Evolutionary conservation across 2,329 filamentous ascomycete genomes (phyloP), one percentile per base, ranked within the genome.

Genomic region (Talaromyces sp.): DNA sequence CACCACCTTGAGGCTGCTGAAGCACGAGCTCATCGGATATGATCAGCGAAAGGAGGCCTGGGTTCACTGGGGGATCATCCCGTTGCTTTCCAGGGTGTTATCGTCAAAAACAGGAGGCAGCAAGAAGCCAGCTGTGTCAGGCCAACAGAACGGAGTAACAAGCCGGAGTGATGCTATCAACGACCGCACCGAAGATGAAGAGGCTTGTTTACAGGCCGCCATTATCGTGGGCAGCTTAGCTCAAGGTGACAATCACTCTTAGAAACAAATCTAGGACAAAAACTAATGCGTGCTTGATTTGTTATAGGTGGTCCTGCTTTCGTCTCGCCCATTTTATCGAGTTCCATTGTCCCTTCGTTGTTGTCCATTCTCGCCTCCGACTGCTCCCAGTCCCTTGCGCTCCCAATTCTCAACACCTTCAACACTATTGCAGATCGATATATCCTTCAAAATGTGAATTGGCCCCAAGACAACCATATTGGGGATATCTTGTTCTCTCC

Each of bases 1-100:
- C 47, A 78, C 81, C 28, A 84, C 87, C 56, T 81, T 97, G 52
- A 86, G 88, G 66, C 81, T 82, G 49, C 79, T 99, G 32, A 98
- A 96, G 80, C 95, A 96, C 75, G 90, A 95, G 65, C 84, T 96
- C 55, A 87, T 96, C 63, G 95, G 95, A 27, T 92, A 98, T 75
- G 84, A 89, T 36, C 88, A 93, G 74, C 88, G 88, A 73, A 99
- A 99, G 77, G 89, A 93, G 75, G 77, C 85, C 61, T 93, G 88
- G 81, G 82, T 97, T 47, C 81, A 81, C 62, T 78, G 85, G 59
- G 93, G 93, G 36, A 78, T 90, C 55, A 80, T 85, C 30, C 78
- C 80, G 39, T 74, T 85, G 57, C 74, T 89, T 44, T 75, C 68
- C 77, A 78, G 74, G 71, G 74, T 75, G 69, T 75, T 73, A 73